A percentile compares a stretch with the other conserved stretches of the same genome.
Conservation (phyloP, 805 yeast genomes). For the Ascoidea tarda region DNA sequence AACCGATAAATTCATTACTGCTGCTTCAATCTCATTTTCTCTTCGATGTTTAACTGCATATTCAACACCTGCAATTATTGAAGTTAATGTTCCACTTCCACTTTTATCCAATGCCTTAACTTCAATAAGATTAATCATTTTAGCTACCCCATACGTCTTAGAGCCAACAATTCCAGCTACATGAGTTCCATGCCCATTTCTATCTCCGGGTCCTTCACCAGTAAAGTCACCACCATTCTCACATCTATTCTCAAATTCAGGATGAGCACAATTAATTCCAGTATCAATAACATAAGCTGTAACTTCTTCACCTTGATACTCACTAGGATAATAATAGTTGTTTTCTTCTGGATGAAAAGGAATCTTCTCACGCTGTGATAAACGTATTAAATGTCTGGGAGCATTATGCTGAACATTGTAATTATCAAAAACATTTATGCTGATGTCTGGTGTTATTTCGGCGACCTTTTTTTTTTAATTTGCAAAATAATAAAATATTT, state of each 20-base stretch:
- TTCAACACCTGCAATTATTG: constrained; percentile 53
- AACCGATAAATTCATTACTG: constrained; percentile 69
- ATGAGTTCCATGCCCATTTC: constrained; percentile 86
- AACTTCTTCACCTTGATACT: constrained; percentile 40
- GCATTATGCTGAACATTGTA: constrained; percentile 25
- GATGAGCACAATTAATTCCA: constrained; percentile 51
- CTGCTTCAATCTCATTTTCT: constrained; percentile 20
- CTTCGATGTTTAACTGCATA: constrained; percentile 48
- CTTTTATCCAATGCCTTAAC: constrained; percentile 55
- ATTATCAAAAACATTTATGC: constrained; percentile 39
- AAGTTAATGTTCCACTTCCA: constrained; percentile 62
- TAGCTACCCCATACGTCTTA: constrained; percentile 69
- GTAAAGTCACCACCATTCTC: constrained; percentile 47
- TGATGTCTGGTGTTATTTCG: constrained; percentile 54
- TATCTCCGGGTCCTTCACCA: constrained; percentile 48
- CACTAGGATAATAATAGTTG: constrained; percentile 31
- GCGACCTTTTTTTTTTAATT: constrained; percentile 26
- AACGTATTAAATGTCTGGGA: constrained; percentile 55
- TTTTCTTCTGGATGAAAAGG: constrained; percentile 15
- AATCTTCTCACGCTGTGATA: constrained; percentile 34
- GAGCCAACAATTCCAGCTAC: constrained; percentile 87
- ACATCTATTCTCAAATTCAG: constrained; percentile 54
- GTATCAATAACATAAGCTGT: constrained; percentile 75
- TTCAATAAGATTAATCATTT: constrained; percentile 47
- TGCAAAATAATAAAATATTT: no score